Conservation (phyloP, 2,329 filamentous ascomycete species). For the Epichloe sp. region DNA sequence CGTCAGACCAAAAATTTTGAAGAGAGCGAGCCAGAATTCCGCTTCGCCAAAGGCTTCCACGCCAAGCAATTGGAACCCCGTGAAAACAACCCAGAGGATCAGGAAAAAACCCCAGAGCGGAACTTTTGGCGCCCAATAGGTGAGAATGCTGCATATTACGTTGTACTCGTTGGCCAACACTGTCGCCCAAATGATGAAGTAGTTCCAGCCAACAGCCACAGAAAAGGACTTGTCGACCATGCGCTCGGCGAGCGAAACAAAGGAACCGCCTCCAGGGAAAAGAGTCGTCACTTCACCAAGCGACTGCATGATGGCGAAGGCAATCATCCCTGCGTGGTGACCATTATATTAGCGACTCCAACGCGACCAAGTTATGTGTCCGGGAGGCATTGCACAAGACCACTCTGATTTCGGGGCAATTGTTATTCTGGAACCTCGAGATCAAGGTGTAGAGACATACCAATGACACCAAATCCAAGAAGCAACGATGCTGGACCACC, state of each 20-base stretch:
- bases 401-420: not conserved
- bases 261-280: slow-evolving; percentile 58
- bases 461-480: slow-evolving; percentile 62
- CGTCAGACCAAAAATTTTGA: slow-evolving; percentile 57
- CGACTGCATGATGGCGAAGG: slow-evolving; percentile 56
- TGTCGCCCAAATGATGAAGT: slow-evolving; percentile 54
- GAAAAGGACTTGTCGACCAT: slow-evolving; percentile 60
- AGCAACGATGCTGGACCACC: slow-evolving; percentile 60
- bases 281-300: slow-evolving; percentile 63
- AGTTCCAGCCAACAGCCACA: slow-evolving; percentile 59
- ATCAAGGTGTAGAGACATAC: slow-evolving; percentile 11
- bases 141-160: slow-evolving; percentile 50
- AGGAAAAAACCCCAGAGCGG: slow-evolving; percentile 59
- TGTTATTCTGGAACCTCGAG: not conserved
- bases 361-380: not conserved
- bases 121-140: slow-evolving; percentile 49
- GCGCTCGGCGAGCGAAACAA: slow-evolving; percentile 56
- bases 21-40: slow-evolving; percentile 64
- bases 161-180: slow-evolving; percentile 62
- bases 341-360: not conserved
- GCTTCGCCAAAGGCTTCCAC: slow-evolving; percentile 66
- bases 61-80: slow-evolving; percentile 55
- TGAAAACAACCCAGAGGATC: slow-evolving; percentile 62
- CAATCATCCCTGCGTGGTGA: slow-evolving; percentile 39
- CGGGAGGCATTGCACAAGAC: not conserved